Evolutionary conservation across 2,329 filamentous ascomycete species (phyloP).

Genomic region (Penicillium occitanis): DNA sequence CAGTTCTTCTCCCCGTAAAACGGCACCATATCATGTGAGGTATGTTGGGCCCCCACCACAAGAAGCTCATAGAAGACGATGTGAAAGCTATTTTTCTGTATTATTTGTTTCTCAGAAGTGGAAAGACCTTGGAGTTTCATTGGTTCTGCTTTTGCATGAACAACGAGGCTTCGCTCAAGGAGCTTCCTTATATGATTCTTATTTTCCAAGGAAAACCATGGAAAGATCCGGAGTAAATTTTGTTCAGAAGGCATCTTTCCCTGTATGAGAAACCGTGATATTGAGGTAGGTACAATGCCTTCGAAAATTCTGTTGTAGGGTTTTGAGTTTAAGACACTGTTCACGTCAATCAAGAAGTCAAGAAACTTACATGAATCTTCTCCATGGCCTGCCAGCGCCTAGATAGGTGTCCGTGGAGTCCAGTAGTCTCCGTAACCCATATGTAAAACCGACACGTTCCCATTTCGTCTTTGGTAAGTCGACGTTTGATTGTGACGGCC

Average conservation of each 20-base stretch:
- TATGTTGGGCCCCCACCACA: background rate
- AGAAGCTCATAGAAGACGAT: background rate
- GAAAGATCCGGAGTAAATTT: background rate
- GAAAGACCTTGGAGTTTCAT: background rate
- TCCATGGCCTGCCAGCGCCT: background rate
- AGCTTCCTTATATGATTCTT: background rate
- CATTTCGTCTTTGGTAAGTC: too few relatives aligned
- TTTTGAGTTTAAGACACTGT: background rate
- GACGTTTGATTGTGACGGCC: too few relatives aligned
- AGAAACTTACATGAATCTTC: background rate
- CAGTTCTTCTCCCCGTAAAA: background rate
- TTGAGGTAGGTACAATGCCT: background rate
- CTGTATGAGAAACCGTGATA: background rate
- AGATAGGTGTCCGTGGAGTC: background rate
- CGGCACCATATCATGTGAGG: background rate
- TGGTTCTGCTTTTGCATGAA: background rate
- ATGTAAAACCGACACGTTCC: too few relatives aligned
- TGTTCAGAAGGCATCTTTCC: background rate
- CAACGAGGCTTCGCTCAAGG: background rate
- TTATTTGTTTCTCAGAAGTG: background rate
- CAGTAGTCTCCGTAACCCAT: too few relatives aligned
- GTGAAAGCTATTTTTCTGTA: background rate
- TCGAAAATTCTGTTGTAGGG: background rate
- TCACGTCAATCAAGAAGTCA: background rate
- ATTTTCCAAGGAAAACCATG: background rate